Base-by-base conservation (phyloP, 2,329 filamentous ascomycete genomes). In the Cladosporium colombiae region DNA sequence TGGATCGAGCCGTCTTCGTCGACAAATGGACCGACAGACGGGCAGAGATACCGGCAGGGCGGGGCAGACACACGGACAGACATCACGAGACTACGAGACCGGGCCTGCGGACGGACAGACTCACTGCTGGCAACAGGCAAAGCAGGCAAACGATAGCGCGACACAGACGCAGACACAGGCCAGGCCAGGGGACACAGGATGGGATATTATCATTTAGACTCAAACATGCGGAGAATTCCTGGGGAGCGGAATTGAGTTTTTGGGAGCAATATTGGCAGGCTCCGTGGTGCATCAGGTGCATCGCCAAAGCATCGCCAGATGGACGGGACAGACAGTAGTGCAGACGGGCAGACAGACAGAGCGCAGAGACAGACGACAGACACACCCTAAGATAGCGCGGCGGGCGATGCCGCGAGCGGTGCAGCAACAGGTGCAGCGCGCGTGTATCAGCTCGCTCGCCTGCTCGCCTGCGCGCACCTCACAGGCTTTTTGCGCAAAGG, bases 231-330 rank as follows among this genome's bases (percentile, higher is more conserved):
- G 56, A 62, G 44, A 25, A 27, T 52, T 62, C 59, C 59, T 52
- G 35, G 37, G 40, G 58, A 55, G 52, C 52, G n/a, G 29, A 27
- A 49, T 61, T 61, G 58, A 61, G 21, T 61, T 61, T 61, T 60
- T 49, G 37, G 25, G 11, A 13, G 29, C 37, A 44, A n/a, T 44
- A 44, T 44, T 44, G 33, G 33, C 33, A 35, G 33, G 16, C 13
- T 35, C 33, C 10, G 33, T 14, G 13, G 33, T 35, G 37, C 18
- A n/a, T 18, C 18, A 7, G 18, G 16, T 2, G 35, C 37, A 44
- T 44, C 18, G 37, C 37, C 37, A 44, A 44, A 44, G 37, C 44
- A 62, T 62, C 59, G 59, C 59, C 59, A 62, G 59, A 62, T 53
- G 58, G 58, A 27, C 57, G 37, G 18, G 18, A 31, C 5, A 55